phyloP scores from a whole-genome alignment of 768 basidiomycete genomes.

The Royoungia palumana region DNA sequence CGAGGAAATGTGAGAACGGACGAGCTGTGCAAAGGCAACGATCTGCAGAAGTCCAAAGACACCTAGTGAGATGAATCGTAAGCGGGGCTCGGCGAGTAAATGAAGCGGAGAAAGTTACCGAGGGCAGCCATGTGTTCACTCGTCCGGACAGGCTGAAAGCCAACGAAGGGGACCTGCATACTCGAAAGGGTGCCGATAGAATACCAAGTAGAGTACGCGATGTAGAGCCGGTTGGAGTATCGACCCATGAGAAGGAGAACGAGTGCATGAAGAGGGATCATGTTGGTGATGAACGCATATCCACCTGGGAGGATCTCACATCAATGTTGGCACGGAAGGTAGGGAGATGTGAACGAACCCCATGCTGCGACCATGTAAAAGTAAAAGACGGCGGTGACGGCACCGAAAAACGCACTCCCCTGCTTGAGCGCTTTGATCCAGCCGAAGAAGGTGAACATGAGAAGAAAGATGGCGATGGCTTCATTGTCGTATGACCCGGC shows the following conservation, averaged over 20 bases:
- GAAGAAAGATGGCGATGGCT: conserved; percentile 98
- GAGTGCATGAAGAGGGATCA: conserved; percentile 97
- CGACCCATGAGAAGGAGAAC: conserved; percentile 95
- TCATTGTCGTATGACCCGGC: conserved; percentile 99
- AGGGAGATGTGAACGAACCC: conserved; percentile 52
- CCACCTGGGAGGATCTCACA: conserved; percentile 55
- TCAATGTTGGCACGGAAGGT: conserved; percentile 5
- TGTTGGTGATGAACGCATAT: conserved; percentile 99
- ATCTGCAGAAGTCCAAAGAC: conserved; percentile 97
- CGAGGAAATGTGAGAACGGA: conserved; percentile 84
- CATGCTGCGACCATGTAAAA: conserved; percentile 99
- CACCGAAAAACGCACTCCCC: conserved; percentile 90
- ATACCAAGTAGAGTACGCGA: conserved; percentile 97
- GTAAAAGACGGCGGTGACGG: conserved; percentile 91
- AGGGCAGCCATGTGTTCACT: conserved; percentile 99
- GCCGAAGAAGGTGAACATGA: conserved; percentile 97
- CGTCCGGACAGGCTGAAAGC: conserved; percentile 96
- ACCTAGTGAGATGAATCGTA: conserved; percentile 42
- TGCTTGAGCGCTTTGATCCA: conserved; percentile 97
- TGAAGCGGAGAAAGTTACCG: conserved; percentile 43
- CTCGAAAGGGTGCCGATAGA: conserved; percentile 94
- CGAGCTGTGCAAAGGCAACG: conserved; percentile 87
- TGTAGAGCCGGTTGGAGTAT: conserved; percentile 87
- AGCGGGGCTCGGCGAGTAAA: neutral
- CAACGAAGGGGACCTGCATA: conserved; percentile 99